These are phyloP conservation scores for Oryza brachyantha DNA, from an alignment of 176 grass and related monocot species.

Conservation along the genomic window DNA sequence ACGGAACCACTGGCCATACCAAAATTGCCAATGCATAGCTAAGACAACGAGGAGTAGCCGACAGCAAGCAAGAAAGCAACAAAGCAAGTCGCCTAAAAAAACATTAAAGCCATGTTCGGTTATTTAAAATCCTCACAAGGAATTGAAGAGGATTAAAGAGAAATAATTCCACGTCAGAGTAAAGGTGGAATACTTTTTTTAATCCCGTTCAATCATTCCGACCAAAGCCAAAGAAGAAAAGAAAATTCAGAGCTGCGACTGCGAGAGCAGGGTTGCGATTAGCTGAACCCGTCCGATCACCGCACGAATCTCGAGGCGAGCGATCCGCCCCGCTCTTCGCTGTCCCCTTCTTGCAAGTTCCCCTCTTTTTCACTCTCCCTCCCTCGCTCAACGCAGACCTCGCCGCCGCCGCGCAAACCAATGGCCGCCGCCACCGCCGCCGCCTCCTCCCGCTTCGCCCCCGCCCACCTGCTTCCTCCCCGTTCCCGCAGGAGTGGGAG, in stretches of 20 bases:
- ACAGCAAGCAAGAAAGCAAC: background rate
- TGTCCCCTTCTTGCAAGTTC: background rate
- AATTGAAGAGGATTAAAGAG: no score
- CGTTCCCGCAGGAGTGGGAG: constrained; percentile 6
- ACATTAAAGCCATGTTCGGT: no score
- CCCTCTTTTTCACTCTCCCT: background rate
- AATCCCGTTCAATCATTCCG: no score
- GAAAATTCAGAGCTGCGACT: background rate
- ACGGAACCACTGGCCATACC: no score
- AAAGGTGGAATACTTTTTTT: no score
- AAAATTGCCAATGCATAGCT: no score
- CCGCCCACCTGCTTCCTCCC: background rate
- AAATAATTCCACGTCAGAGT: no score
- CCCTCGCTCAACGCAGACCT: no score
- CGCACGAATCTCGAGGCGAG: background rate
- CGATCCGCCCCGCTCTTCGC: background rate
- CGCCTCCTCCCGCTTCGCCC: background rate
- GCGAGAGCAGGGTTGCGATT: background rate
- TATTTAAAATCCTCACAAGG: no score
- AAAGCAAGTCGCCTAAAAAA: background rate
- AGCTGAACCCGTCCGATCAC: background rate
- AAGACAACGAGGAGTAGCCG: no score
- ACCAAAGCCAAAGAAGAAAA: no score
- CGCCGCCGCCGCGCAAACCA: background rate
- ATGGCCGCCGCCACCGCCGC: constrained; percentile 16